Evolutionary conservation across 768 basidiomycete genomes (phyloP), one percentile per base, ranked within the genome.

Genomic region (Tylopilus sp.): DNA sequence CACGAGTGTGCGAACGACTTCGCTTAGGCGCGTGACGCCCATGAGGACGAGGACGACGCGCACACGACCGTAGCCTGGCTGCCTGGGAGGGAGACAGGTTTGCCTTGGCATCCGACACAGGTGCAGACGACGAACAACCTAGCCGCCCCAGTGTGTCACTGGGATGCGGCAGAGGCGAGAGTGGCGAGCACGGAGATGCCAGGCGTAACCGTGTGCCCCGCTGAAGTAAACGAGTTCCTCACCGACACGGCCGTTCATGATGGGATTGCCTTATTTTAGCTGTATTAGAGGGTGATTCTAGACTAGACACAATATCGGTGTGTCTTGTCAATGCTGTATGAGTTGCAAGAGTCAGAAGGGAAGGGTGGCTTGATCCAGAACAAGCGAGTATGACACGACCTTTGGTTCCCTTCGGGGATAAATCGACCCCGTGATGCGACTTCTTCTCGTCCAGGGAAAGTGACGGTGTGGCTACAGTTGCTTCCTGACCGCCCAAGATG

Each of bases 241-340:
- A 26, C 95, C 95, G 0, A 87, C 88, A 22, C 97, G 85, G 4
- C 92, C 97, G 65, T 97, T 98, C 0, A 99, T 83, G 16, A 88
- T 86, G 12, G 97, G 97, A 67, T 99, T 97, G 13, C 97, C 97
- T 77, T 98, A 97, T 74, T 99, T 98, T 17, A 99, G 78, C 89
- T 92, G 46, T 21, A 40, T 38, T 2, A n/a, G 16, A 9, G 1
- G 34, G n/a, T n/a, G n/a, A n/a, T 31, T 21, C 2, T 9, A 11
- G 41, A 41, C 34, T 14, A 13, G 11, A 17, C 7, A 40, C 91
- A 24, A 97, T 75, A 58, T 96, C 86, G 2, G 94, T 91, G 28
- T 84, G 78, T 50, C 79, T 77, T 2, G 89, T 92, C 38, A 99
- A 79, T 0, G 88, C 83, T 17, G 78, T 79, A 60, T 90, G 89